Base-by-base conservation (phyloP, 495 filamentous ascomycete genomes). In the Bacidia gigantensis region DNA sequence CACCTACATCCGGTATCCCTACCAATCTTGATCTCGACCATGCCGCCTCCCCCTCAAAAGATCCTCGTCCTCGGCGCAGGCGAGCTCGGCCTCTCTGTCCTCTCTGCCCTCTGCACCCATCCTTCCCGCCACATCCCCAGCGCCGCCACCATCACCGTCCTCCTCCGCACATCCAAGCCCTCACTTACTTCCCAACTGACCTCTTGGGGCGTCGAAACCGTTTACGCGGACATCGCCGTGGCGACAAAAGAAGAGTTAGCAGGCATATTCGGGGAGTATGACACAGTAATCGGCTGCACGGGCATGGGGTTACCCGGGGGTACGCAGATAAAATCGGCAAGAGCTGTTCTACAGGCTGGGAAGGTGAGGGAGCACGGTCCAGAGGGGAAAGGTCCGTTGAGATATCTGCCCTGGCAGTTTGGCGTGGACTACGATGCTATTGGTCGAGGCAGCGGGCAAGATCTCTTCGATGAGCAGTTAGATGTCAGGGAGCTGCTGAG, bases 381-480 rank as follows among this genome's bases (percentile, higher is more conserved):
- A 39, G 32, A 10, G 32, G 32, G 32, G 32, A 39, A n/a, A 39
- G 32, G 32, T n/a, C n/a, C n/a, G 32, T 10, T 10, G 41, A n/a
- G 12, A 17, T 82, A 72, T 55, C 62, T 82, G 12, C 79, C 80
- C 1, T 82, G 80, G 80, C 80, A 86, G 61, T 82, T 78, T 61
- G 80, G 80, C 9, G 69, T 81, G 1, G 77, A 84, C 56, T 83
- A 84, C 58, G 75, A 79, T 52, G 62, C 65, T 26, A 75, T 83
- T 29, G 79, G 78, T 1, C 58, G 64, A 0, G 76, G 71, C 0
- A 72, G 70, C 20, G 69, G 69, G 46, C 72, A 77, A 60, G 74
- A 74, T 54, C 46, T 83, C 18, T 83, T 82, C 51, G 76, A 75
- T 50, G 80, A 82, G 69, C 77, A 83, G 65, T 56, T 80, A 0